Percentiles rank a stretch among this genome's conserved stretches.
phyloP scores from a whole-genome alignment of 192 early-diverging fungal genomes.

The Gorgonomyces haynaldii region DNA sequence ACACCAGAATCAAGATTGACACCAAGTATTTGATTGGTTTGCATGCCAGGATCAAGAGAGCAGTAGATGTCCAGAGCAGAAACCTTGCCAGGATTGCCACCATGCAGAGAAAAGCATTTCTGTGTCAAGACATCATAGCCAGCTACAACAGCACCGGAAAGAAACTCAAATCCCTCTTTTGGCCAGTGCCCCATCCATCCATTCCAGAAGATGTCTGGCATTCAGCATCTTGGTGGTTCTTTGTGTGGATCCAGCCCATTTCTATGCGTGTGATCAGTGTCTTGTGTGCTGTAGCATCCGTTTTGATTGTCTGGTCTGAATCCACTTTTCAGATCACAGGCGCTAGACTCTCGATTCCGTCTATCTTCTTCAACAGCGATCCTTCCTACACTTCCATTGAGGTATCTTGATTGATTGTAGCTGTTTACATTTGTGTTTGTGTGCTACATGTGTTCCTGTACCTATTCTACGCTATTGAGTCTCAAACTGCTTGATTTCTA shows the following conservation, averaged over 20 bases:
- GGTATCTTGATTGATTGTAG: slow-evolving; percentile 33
- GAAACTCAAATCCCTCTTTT: slow-evolving; percentile 19
- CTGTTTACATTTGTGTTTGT: slow-evolving; percentile 62
- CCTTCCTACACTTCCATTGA: slow-evolving; percentile 28
- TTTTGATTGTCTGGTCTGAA: slow-evolving; percentile 85
- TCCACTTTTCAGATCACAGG: slow-evolving; percentile 64
- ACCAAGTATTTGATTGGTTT: slow-evolving; percentile 55
- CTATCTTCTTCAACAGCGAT: slow-evolving; percentile 32
- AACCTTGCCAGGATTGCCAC: slow-evolving; percentile 50
- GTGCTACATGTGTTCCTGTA: slow-evolving; percentile 84
- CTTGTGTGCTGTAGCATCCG: slow-evolving; percentile 48
- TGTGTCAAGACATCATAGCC: slow-evolving; percentile 68
- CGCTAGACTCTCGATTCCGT: slow-evolving; percentile 58
- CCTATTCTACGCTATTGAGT: slow-evolving; percentile 84
- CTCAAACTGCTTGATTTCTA: slow-evolving; percentile 82
- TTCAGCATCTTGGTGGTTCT: slow-evolving; percentile 97
- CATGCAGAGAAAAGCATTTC: slow-evolving; percentile 59
- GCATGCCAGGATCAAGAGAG: slow-evolving; percentile 62
- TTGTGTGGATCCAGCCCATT: slow-evolving; percentile 57
- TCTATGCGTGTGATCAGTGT: slow-evolving; percentile 46
- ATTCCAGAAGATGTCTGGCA: slow-evolving; percentile 19
- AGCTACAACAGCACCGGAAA: slow-evolving; percentile 54
- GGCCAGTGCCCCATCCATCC: slow-evolving; percentile 2
- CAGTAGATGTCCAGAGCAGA: slow-evolving; percentile 54
- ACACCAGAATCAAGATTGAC: slow-evolving; percentile 25